These are phyloP conservation scores for Erigeron canadensis DNA, from an alignment of 129 eudicot species.

Conservation along the genomic window DNA sequence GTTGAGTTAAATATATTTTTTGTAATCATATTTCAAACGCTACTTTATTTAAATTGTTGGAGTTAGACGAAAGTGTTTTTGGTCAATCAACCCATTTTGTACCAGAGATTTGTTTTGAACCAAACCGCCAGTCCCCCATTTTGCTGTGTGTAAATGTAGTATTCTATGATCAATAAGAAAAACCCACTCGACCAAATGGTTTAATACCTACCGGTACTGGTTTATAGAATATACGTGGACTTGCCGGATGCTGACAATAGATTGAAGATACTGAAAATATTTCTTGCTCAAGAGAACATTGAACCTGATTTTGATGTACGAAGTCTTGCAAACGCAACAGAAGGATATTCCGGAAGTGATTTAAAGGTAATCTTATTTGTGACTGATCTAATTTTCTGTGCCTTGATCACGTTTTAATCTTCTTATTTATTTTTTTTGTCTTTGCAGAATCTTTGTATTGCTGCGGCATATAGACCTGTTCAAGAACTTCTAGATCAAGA, in stretches of 20 bases:
- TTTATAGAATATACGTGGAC: constrained; percentile 84
- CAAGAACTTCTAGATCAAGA: constrained; percentile 89
- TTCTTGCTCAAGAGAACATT: constrained; percentile 77
- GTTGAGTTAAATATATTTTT: no score
- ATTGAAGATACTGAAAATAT: constrained; percentile 75
- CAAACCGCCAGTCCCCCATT: no score
- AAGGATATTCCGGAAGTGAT: constrained; percentile 96
- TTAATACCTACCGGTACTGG: constrained; percentile 12
- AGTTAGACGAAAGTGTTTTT: no score
- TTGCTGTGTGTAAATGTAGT: background rate
- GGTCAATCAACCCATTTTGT: no score
- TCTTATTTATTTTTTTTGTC: background rate
- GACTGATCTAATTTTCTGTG: background rate
- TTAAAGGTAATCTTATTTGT: constrained; percentile 54
- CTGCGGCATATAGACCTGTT: constrained; percentile 98
- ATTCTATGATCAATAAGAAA: background rate
- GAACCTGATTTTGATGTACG: constrained; percentile 59
- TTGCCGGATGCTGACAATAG: constrained; percentile 94
- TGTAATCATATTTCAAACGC: no score
- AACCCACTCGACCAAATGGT: constrained; percentile 1
- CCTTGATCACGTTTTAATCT: background rate
- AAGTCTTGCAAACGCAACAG: constrained; percentile 88
- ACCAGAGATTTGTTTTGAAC: no score
- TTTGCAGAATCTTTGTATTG: constrained; percentile 88
- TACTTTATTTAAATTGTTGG: no score